These are phyloP conservation scores for Umbelopsis sp. DNA, from an alignment of 192 early-diverging fungal species.

Conservation along the genomic window DNA sequence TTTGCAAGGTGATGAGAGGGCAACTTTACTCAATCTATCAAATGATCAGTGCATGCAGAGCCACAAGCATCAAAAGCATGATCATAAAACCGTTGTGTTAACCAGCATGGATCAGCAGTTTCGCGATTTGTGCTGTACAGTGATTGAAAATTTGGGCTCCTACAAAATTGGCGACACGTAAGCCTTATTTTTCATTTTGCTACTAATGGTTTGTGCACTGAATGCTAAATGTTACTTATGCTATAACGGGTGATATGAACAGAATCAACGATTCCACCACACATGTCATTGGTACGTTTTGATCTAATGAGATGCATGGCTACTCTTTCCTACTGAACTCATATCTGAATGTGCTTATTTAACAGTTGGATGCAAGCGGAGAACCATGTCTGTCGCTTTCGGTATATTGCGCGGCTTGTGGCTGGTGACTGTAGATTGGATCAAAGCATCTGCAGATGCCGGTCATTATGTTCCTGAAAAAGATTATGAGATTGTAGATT, in stretches of 20 bases:
- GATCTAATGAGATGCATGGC: no score
- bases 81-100: constrained; percentile 1
- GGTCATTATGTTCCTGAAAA: neutral
- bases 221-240: no score
- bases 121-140: neutral
- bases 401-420: constrained; percentile 7
- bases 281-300: constrained; percentile 23
- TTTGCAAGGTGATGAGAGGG: neutral
- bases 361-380: constrained; percentile 5
- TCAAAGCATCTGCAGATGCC: neutral
- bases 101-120: constrained; percentile 15
- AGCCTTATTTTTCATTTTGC: neutral
- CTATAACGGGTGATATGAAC: neutral
- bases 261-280: constrained; percentile 29
- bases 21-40: neutral
- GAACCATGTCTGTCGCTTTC: constrained; percentile 1
- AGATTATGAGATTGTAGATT: neutral
- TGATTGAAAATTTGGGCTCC: neutral
- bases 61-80: neutral
- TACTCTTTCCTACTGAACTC: no score
- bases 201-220: neutral
- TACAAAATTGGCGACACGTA: neutral
- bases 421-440: constrained; percentile 8
- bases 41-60: neutral
- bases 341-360: no score